phyloP scores from a whole-genome alignment of 345 rosid genomes.

The Populus deltoides region DNA sequence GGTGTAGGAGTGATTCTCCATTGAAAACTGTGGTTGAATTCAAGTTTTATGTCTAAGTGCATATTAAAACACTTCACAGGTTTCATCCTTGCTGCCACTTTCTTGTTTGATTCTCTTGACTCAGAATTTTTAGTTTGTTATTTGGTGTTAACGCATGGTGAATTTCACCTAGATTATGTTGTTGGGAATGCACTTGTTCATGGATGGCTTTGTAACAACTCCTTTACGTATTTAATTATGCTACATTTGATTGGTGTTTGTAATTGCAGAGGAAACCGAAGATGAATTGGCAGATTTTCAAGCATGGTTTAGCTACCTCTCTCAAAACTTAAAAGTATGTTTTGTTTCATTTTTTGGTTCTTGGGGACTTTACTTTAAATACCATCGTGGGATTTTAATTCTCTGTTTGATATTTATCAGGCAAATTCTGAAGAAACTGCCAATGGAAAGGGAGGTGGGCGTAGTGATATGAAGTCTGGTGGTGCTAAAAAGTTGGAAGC shows the following conservation, averaged over 20 bases:
- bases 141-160: not conserved
- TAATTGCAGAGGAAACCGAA: slow-evolving; percentile 52
- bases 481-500: slow-evolving; percentile 29
- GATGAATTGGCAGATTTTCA: slow-evolving; percentile 66
- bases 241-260: not conserved
- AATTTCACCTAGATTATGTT: not conserved
- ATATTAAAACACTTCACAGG: not conserved
- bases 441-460: slow-evolving; percentile 10
- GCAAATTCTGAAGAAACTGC: slow-evolving; percentile 13
- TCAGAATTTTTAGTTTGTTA: not conserved
- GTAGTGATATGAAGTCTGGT: slow-evolving; percentile 21
- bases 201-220: not conserved
- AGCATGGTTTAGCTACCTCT: slow-evolving; percentile 51
- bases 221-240: not conserved
- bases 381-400: slow-evolving; percentile 8
- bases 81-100: not conserved
- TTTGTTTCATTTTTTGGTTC: slow-evolving; percentile 1
- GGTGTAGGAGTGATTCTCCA: not conserved
- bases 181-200: not conserved
- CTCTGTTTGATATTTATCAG: slow-evolving; percentile 25
- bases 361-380: not conserved
- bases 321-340: slow-evolving; percentile 44
- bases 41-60: not conserved
- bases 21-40: not conserved
- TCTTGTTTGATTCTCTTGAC: not conserved